phyloP scores from a whole-genome alignment of 345 rosid genomes.

The Dipteronia dyeriana region DNA sequence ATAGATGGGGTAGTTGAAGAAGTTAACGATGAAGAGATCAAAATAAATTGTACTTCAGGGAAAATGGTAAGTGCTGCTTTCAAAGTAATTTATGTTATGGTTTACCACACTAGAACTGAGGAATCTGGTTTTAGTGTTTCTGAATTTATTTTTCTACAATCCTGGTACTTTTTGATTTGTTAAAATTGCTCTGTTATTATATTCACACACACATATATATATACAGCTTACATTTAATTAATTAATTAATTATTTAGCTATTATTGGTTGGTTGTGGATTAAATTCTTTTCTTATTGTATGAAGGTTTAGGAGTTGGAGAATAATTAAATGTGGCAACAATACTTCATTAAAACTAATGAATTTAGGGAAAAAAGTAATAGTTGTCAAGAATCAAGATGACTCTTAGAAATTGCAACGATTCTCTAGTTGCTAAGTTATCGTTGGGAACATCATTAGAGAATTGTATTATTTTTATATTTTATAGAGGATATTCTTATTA shows the following conservation, averaged over 20 bases:
- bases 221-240: background rate
- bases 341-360: background rate
- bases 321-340: background rate
- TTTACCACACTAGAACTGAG: background rate
- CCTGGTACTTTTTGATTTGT: background rate
- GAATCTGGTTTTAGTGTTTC: background rate
- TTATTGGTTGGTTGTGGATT: background rate
- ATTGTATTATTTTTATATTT: background rate
- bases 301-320: background rate
- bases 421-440: background rate
- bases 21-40: slow-evolving; percentile 56
- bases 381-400: background rate
- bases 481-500: background rate
- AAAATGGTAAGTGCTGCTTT: slow-evolving; percentile 53
- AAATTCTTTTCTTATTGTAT: background rate
- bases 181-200: background rate
- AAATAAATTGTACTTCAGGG: slow-evolving; percentile 58
- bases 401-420: background rate
- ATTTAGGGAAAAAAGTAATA: background rate
- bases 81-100: background rate
- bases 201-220: background rate
- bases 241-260: background rate
- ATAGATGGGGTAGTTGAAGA: slow-evolving; percentile 81
- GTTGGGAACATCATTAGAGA: background rate
- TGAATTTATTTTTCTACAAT: background rate